Conservation (phyloP, 2,329 filamentous ascomycete species). For the Sclerotinia subarctica region DNA sequence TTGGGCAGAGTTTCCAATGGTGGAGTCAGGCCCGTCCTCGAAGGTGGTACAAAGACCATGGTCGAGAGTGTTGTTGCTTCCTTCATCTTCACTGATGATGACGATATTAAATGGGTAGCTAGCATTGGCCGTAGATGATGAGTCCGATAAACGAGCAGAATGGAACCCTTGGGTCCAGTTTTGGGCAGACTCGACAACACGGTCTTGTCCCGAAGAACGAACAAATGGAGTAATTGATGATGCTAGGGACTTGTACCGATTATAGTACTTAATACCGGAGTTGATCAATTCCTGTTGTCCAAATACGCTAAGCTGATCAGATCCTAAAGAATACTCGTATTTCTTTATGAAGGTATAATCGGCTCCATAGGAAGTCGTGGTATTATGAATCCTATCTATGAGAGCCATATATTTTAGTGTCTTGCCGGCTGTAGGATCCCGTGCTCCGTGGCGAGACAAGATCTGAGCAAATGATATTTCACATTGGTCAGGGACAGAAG, state of each 20-base stretch:
- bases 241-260: slow-evolving; percentile 65
- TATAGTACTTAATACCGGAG: slow-evolving; percentile 73
- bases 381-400: slow-evolving; percentile 62
- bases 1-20: slow-evolving; percentile 51
- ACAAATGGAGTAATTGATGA: slow-evolving; percentile 62
- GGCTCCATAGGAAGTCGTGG: slow-evolving; percentile 53
- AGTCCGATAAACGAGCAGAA: slow-evolving; percentile 42
- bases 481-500: slow-evolving; percentile 62
- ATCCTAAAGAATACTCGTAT: slow-evolving; percentile 69
- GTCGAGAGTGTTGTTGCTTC: slow-evolving; percentile 77
- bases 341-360: slow-evolving; percentile 67
- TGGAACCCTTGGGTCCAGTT: slow-evolving; percentile 77
- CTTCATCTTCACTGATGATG: slow-evolving; percentile 64
- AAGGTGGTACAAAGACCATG: slow-evolving; percentile 71
- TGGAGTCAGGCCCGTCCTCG: slow-evolving; percentile 54
- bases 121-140: slow-evolving; percentile 39
- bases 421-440: slow-evolving; percentile 73
- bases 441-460: slow-evolving; percentile 79
- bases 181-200: slow-evolving; percentile 70
- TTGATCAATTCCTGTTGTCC: slow-evolving; percentile 69
- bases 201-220: slow-evolving; percentile 64
- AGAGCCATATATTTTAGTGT: slow-evolving; percentile 59
- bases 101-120: slow-evolving; percentile 55
- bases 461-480: slow-evolving; percentile 75
- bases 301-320: slow-evolving; percentile 65